Conservation (phyloP, 257 asterid genomes). For the Petunia axillaris region DNA sequence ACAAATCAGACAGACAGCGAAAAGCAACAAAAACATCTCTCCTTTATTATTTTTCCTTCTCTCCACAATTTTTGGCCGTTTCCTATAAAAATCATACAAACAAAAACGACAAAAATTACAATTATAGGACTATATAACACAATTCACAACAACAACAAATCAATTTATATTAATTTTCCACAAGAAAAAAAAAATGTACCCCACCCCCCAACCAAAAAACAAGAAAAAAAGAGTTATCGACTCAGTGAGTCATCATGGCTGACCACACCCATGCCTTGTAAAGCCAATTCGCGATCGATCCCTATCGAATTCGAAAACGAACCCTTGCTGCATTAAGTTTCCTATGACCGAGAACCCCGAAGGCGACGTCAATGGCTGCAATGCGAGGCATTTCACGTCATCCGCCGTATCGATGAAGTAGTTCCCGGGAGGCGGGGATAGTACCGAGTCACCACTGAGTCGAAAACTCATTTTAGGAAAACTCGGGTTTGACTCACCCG, state of each 20-base stretch:
- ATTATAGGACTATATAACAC: not conserved
- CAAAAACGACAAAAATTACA: constrained; percentile 1
- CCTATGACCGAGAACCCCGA: constrained; percentile 70
- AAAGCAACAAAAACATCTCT: constrained; percentile 40
- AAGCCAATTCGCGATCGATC: constrained; percentile 65
- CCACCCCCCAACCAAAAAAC: constrained; percentile 2
- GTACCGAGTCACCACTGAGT: constrained; percentile 60
- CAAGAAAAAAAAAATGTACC: constrained; percentile 21
- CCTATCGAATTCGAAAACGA: constrained; percentile 62
- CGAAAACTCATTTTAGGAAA: constrained; percentile 70
- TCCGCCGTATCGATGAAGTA: constrained; percentile 70
- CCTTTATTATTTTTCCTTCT: constrained; percentile 27
- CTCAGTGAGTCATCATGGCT: constrained; percentile 42
- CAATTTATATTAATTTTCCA: constrained; percentile 11
- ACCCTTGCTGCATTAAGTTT: constrained; percentile 88
- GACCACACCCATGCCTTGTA: constrained; percentile 59
- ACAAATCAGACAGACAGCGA: constrained; percentile 39
- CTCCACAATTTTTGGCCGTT: constrained; percentile 42
- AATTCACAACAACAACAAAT: constrained; percentile 18
- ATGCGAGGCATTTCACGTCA: constrained; percentile 66
- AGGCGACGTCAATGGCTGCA: constrained; percentile 57
- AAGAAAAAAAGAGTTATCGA: not conserved
- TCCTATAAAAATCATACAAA: constrained; percentile 37
- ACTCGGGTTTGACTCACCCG: constrained; percentile 40
- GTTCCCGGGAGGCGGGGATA: constrained; percentile 66